Conservation (phyloP, 2,329 filamentous ascomycete genomes). For the Erysiphe pulchra region DNA sequence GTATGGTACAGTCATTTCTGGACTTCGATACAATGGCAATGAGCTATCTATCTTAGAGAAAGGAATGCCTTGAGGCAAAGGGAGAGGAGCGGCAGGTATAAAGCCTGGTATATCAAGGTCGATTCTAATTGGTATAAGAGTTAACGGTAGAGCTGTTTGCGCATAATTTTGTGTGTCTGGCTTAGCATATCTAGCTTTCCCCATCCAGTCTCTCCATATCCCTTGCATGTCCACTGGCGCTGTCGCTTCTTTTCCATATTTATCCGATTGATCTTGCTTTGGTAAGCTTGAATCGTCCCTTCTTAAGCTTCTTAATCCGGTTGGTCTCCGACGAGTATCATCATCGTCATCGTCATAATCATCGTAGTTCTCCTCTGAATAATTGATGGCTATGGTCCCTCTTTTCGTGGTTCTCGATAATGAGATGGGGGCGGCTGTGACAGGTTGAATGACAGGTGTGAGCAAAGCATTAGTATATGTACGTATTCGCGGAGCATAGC, state of each 20-base stretch:
- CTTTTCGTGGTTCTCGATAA: slow-evolving; percentile 78
- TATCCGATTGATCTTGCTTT: slow-evolving; percentile 40
- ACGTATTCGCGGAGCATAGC: slow-evolving; percentile 74
- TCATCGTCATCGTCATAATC: slow-evolving; percentile 55
- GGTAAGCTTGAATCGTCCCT: slow-evolving; percentile 44
- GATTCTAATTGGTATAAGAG: slow-evolving; percentile 84
- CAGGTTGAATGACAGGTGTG: slow-evolving; percentile 53
- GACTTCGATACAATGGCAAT: slow-evolving; percentile 51
- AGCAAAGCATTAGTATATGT: slow-evolving; percentile 80
- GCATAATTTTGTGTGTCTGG: slow-evolving; percentile 34
- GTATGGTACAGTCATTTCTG: slow-evolving; percentile 61
- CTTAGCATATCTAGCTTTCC: slow-evolving; percentile 32
- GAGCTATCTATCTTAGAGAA: slow-evolving; percentile 40
- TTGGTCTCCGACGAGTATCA: slow-evolving; percentile 43
- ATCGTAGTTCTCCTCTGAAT: slow-evolving; percentile 87
- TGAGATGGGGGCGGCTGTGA: slow-evolving; percentile 35
- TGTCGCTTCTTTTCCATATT: slow-evolving; percentile 58
- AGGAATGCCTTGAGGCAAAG: slow-evolving; percentile 30
- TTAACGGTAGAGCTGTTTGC: slow-evolving; percentile 57
- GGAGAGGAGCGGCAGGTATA: slow-evolving; percentile 37
- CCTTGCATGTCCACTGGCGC: slow-evolving; percentile 65
- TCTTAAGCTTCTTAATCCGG: slow-evolving; percentile 59
- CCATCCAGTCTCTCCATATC: slow-evolving; percentile 91
- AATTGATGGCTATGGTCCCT: slow-evolving; percentile 90
- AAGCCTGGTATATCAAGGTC: slow-evolving; percentile 76